A percentile compares a stretch with the other conserved stretches of the same genome.
phyloP scores from a whole-genome alignment of 2,329 filamentous ascomycete species.

The Trematosphaeria pertusa region DNA sequence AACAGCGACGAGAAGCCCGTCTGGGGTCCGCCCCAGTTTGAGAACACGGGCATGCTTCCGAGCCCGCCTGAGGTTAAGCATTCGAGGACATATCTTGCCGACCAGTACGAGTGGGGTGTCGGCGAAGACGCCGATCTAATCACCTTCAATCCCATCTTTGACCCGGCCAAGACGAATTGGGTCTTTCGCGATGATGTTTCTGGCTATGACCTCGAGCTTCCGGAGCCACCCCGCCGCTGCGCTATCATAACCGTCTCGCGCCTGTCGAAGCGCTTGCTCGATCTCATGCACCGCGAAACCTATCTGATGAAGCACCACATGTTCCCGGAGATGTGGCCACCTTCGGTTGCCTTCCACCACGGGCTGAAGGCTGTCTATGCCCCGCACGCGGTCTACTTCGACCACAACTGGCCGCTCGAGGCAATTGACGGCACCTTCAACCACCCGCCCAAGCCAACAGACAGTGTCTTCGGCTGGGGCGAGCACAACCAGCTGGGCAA shows the following conservation, averaged over 20 bases:
- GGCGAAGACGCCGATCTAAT: slow-evolving; percentile 78
- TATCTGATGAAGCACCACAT: slow-evolving; percentile 73
- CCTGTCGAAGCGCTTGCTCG: slow-evolving; percentile 72
- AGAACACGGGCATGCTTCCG: slow-evolving; percentile 60
- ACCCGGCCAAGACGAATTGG: slow-evolving; percentile 76
- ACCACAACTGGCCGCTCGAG: slow-evolving; percentile 70
- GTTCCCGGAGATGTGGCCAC: slow-evolving; percentile 80
- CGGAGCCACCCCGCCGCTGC: slow-evolving; percentile 71
- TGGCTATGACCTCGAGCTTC: slow-evolving; percentile 64
- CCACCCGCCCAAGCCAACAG: slow-evolving; percentile 52
- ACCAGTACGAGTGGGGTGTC: slow-evolving; percentile 77
- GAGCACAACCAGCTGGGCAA: slow-evolving; percentile 60
- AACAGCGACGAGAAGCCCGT: slow-evolving; percentile 59
- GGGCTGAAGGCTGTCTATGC: slow-evolving; percentile 80
- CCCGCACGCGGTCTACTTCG: slow-evolving; percentile 81
- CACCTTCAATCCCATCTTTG: slow-evolving; percentile 80
- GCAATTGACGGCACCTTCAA: slow-evolving; percentile 58
- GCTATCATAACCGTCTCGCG: slow-evolving; percentile 82
- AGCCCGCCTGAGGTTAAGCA: slow-evolving; percentile 69
- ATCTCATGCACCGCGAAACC: slow-evolving; percentile 81
- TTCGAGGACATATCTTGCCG: slow-evolving; percentile 64
- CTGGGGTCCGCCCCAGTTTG: slow-evolving; percentile 67
- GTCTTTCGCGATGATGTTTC: slow-evolving; percentile 72
- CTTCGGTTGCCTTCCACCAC: slow-evolving; percentile 75
- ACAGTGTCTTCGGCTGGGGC: slow-evolving; percentile 59